phyloP scores from a whole-genome alignment of 208 protist species.

The Crithidia fasciculata region DNA sequence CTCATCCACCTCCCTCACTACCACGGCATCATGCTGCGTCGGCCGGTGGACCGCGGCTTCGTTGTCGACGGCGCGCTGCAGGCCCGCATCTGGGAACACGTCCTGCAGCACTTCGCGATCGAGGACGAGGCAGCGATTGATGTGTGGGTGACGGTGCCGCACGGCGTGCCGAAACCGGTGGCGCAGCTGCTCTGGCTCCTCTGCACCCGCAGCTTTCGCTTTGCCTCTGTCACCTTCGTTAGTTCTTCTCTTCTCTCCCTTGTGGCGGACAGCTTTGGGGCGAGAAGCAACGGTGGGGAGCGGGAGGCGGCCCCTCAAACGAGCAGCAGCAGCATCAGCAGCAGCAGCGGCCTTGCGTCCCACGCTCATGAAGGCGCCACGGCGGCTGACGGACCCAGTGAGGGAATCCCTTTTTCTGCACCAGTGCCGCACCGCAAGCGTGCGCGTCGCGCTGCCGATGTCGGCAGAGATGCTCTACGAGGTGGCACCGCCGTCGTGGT shows the following conservation, averaged over 20 bases:
- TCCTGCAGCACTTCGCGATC: conserved; percentile 74
- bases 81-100: conserved; percentile 77
- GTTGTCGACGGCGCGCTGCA: conserved; percentile 76
- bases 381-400: too few relatives aligned
- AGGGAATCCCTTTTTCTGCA: too few relatives aligned
- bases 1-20: conserved; percentile 74
- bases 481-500: conserved; percentile 56
- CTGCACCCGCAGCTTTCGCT: conserved; percentile 65
- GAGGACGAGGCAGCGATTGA: conserved; percentile 64
- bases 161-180: conserved; percentile 62
- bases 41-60: conserved; percentile 78
- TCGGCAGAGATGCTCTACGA: not conserved
- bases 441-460: not conserved
- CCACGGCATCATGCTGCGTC: conserved; percentile 79
- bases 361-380: too few relatives aligned
- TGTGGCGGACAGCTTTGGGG: conserved; percentile 33
- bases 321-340: too few relatives aligned
- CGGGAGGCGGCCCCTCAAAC: not conserved
- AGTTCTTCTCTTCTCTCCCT: conserved; percentile 66
- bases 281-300: not conserved
- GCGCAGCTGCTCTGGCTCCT: conserved; percentile 55
- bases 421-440: conserved; percentile 10
- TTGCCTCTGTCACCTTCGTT: conserved; percentile 73
- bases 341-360: too few relatives aligned
- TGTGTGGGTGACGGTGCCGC: conserved; percentile 74